Base-by-base conservation (phyloP, 2,329 filamentous ascomycete genomes). In the Paecilomyces sp. region DNA sequence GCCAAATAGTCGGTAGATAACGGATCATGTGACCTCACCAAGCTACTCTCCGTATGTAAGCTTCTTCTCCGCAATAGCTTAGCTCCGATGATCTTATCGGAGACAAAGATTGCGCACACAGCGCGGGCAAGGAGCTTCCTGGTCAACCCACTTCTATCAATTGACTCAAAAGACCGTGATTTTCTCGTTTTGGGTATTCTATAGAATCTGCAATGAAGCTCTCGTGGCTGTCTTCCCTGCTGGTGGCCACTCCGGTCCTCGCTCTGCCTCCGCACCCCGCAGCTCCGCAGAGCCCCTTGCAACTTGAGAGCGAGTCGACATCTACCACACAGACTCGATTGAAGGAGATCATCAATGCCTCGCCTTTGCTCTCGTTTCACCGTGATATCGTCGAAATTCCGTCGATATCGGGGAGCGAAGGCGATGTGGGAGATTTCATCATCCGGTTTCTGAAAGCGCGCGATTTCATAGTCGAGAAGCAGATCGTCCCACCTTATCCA, bases 371-470 rank as follows among this genome's bases (percentile, higher is more conserved):
- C 52, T 81, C 82, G 18, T 82, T 96, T 12, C 92, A 96, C 76
- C 85, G 87, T 57, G 82, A 85, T 15, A 84, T 96, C n/a, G 82
- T 92, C 31, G 80, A 88, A 60, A 88, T 88, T 53, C 82, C 88
- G 56, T 96, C 91, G 0, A 83, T 91, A 63, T 86, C 84, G 2
- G 84, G 84, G 54, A 81, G 87, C 62, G 92, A 96, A 72, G 77
- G 83, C 51, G 76, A 81, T 0, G 86, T 92, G 7, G 90, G 88
- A 52, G 71, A 82, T 55, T 91, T 88, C 75, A 81, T 96, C 4
- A 79, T 83, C 36, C 76, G 82, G 1, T 91, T 90, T 68, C 84
- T 96, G 5, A 72, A 80, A 60, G 70, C 74, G 3, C 80, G 82
- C 61, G 80, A 83, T 65, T 88, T 88, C 73, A 84, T 80, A 0